These are phyloP conservation scores for Pleurozium schreberi DNA, from an alignment of 225 moss, liverwort and hornwort species.

Conservation along the genomic window DNA sequence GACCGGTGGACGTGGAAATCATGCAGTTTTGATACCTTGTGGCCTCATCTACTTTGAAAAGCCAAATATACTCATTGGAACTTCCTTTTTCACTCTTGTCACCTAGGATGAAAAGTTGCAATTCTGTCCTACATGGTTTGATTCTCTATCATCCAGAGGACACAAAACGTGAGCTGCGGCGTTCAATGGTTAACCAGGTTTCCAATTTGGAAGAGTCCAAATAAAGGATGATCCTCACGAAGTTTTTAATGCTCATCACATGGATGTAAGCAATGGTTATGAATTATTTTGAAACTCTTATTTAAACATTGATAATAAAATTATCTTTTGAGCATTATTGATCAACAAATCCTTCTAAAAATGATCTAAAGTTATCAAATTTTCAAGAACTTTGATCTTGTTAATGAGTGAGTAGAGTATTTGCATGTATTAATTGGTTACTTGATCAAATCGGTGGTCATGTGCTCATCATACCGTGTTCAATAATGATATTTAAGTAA, in stretches of 20 bases:
- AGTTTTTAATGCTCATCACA: not conserved
- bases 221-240: not conserved
- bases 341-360: not conserved
- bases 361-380: not conserved
- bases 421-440: not conserved
- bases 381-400: not conserved
- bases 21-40: too few species aligned
- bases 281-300: not conserved
- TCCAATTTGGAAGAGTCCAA: not conserved
- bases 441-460: accelerated
- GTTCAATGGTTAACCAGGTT: too few species aligned
- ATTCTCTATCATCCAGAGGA: too few species aligned
- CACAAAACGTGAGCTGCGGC: too few species aligned
- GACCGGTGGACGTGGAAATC: too few species aligned
- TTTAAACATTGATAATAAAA: too few species aligned
- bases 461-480: accelerated
- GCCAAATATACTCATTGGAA: too few species aligned
- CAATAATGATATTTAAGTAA: not conserved
- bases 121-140: too few species aligned
- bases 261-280: not conserved
- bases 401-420: too few species aligned
- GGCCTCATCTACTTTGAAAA: too few species aligned
- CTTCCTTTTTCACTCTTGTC: too few species aligned
- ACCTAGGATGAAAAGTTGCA: too few species aligned
- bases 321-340: not conserved